Percentiles rank a stretch among this genome's conserved stretches.
Conservation (phyloP, 202 grass and related monocot species). For the Elaeis oleifera region DNA sequence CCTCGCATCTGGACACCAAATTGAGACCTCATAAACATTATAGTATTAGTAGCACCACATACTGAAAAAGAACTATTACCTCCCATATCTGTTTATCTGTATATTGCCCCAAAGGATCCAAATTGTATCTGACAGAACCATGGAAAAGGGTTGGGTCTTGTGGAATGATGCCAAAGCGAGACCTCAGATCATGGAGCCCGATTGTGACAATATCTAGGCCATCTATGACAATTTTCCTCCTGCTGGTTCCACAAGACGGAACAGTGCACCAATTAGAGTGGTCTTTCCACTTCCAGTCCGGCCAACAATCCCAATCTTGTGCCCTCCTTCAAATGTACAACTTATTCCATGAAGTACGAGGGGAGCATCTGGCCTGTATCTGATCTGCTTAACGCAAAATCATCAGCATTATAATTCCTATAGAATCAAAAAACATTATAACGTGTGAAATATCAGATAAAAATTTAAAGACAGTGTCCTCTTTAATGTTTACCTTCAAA, state of each 20-base stretch:
- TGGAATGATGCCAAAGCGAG: constrained; percentile 81
- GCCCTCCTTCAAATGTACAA: constrained; percentile 67
- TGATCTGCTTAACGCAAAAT: constrained; percentile 54
- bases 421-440: neutral
- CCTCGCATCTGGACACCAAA: too few relatives aligned
- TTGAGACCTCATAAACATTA: too few relatives aligned
- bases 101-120: too few relatives aligned
- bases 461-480: neutral
- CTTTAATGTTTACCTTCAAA: constrained; percentile 46
- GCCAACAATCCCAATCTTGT: constrained; percentile 90
- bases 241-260: constrained; percentile 81
- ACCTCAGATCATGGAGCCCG: constrained; percentile 81
- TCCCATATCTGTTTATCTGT: too few relatives aligned
- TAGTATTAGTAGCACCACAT: neutral
- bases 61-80: neutral
- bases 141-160: constrained; percentile 91
- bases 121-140: constrained; percentile 23
- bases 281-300: constrained; percentile 90
- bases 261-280: constrained; percentile 74
- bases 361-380: constrained; percentile 55
- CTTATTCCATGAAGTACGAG: constrained; percentile 68
- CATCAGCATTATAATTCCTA: neutral
- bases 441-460: neutral
- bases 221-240: constrained; percentile 74
- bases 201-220: constrained; percentile 50